Evolutionary conservation across 2,329 filamentous ascomycete species (phyloP).

Genomic region (Botrytis fragariae): DNA sequence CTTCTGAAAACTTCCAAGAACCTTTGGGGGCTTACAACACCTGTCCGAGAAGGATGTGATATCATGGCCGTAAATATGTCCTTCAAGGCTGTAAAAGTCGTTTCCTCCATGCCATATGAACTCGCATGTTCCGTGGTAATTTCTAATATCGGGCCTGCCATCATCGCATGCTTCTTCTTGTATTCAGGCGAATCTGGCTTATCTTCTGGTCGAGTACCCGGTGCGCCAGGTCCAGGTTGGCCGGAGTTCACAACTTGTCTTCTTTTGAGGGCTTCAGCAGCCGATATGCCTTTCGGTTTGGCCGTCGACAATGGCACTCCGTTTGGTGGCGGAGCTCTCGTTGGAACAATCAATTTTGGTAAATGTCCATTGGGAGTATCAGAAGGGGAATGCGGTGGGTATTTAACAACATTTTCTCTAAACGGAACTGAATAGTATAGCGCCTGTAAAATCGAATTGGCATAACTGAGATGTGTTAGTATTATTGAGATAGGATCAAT

Average conservation of each 20-base stretch:
- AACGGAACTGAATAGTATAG: conserved; percentile 95
- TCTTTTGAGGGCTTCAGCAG: conserved; percentile 56
- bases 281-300: conserved; percentile 53
- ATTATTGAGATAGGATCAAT: not conserved
- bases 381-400: conserved; percentile 69
- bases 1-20: conserved; percentile 92
- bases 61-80: conserved; percentile 94
- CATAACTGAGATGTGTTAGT: conserved; percentile 66
- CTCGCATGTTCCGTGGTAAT: conserved; percentile 76
- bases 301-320: conserved; percentile 46
- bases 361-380: conserved; percentile 63
- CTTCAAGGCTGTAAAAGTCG: conserved; percentile 89
- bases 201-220: conserved; percentile 68
- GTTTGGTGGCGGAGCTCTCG: conserved; percentile 48
- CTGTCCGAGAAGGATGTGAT: conserved; percentile 75
- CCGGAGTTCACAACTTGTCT: conserved; percentile 54
- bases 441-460: conserved; percentile 96
- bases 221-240: conserved; percentile 53
- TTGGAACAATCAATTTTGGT: conserved; percentile 58
- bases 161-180: conserved; percentile 94
- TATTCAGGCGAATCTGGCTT: conserved; percentile 94
- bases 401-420: conserved; percentile 90
- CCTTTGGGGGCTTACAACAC: conserved; percentile 86
- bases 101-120: conserved; percentile 90
- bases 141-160: conserved; percentile 82